A percentile compares a stretch with the other conserved stretches of the same genome.
Evolutionary conservation across 2,329 filamentous ascomycete genomes (phyloP).

Genomic region (Hymenoscyphus occultus): DNA sequence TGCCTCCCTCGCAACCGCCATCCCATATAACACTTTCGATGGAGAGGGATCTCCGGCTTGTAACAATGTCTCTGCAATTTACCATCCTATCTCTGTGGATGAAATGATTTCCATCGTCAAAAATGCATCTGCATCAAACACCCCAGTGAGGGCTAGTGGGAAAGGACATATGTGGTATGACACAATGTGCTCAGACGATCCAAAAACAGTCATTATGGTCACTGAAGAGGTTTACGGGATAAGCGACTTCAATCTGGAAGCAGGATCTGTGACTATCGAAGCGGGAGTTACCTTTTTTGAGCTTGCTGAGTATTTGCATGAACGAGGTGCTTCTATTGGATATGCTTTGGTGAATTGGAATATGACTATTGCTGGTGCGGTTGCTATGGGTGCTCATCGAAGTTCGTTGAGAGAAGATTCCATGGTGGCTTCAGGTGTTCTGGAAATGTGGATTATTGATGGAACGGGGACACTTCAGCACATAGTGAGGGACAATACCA

Average conservation of each 20-base stretch:
- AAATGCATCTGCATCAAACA: conserved; percentile 16
- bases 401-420: conserved; percentile 20
- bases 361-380: conserved; percentile 24
- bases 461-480: conserved; percentile 18
- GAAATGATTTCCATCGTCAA: conserved; percentile 23
- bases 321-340: conserved; percentile 17
- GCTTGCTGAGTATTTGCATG: conserved; percentile 23
- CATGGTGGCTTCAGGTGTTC: conserved; percentile 22
- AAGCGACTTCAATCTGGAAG: conserved; percentile 15
- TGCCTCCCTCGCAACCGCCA: neutral
- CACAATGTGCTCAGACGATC: conserved; percentile 24
- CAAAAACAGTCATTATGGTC: conserved; percentile 19
- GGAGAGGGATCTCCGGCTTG: conserved; percentile 23
- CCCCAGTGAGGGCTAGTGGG: conserved; percentile 21
- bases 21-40: conserved; percentile 21
- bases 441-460: conserved; percentile 24
- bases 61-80: conserved; percentile 19
- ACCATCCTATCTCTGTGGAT: conserved; percentile 15
- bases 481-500: conserved; percentile 17
- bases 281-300: conserved; percentile 25
- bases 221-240: conserved; percentile 20
- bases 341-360: conserved; percentile 26
- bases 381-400: conserved; percentile 25
- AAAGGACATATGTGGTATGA: conserved; percentile 27
- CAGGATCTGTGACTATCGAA: conserved; percentile 21